These are phyloP conservation scores for Ajuga reptans DNA, from an alignment of 305 asterid genomes.

Conservation along the genomic window DNA sequence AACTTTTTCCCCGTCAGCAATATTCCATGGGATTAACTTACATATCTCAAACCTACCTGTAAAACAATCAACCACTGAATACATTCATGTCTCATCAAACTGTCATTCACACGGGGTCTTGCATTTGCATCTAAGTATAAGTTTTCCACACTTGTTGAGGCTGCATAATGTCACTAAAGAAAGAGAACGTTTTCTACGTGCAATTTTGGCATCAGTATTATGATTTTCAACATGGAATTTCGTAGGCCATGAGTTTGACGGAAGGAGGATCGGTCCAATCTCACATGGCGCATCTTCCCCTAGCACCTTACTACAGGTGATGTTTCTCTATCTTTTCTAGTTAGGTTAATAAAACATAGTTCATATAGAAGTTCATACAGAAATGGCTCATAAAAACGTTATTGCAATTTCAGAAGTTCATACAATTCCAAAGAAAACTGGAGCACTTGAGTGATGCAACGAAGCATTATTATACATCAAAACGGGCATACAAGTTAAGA, in stretches of 20 bases:
- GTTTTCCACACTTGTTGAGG: background rate
- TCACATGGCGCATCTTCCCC: conserved; percentile 77
- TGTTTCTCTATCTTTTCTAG: background rate
- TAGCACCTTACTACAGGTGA: conserved; percentile 51
- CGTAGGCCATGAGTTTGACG: conserved; percentile 87
- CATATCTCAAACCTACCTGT: background rate
- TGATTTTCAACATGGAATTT: background rate
- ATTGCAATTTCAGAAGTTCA: conserved; percentile 77
- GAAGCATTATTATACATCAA: no score
- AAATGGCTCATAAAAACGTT: conserved; percentile 57
- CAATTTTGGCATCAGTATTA: background rate
- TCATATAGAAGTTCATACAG: conserved; percentile 38
- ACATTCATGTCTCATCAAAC: background rate
- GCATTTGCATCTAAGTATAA: background rate
- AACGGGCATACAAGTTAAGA: no score
- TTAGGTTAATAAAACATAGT: background rate
- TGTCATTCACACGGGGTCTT: background rate
- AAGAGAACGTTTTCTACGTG: background rate
- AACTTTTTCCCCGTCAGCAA: no score
- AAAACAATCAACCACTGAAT: background rate
- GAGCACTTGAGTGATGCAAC: conserved; percentile 15
- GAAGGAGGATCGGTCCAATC: conserved; percentile 73
- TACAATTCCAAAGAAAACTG: conserved; percentile 54
- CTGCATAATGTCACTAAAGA: background rate
- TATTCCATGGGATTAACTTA: background rate